phyloP scores from a whole-genome alignment of 305 asterid species.

The Petunia hybrid region DNA sequence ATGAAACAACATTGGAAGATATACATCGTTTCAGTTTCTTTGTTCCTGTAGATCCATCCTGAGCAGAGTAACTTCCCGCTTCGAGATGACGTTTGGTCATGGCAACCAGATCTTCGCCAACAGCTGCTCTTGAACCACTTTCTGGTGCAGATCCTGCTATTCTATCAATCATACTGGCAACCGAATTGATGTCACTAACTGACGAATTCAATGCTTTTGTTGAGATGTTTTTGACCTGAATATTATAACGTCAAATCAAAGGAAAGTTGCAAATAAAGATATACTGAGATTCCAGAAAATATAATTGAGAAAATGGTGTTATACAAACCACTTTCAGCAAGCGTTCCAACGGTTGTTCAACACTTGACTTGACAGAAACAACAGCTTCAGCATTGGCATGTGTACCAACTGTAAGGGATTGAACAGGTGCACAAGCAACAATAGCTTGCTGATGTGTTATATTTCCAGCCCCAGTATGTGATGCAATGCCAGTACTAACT shows the following conservation, averaged over 20 bases:
- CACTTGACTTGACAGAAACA: constrained; percentile 61
- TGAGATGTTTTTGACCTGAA: constrained; percentile 78
- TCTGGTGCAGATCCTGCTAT: constrained; percentile 97
- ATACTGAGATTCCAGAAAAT: constrained; percentile 18
- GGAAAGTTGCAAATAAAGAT: neutral
- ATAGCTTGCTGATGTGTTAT: constrained; percentile 57
- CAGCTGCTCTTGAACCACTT: constrained; percentile 95
- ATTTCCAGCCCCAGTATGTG: constrained; percentile 70
- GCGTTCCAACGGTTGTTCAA: constrained; percentile 84
- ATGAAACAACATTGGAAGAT: constrained; percentile 77
- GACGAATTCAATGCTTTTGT: constrained; percentile 75
- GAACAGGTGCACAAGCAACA: constrained; percentile 64
- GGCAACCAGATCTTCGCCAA: constrained; percentile 94
- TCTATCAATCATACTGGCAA: constrained; percentile 90
- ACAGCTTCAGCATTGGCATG: constrained; percentile 67
- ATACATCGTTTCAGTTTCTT: constrained; percentile 86
- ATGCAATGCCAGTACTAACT: constrained; percentile 60
- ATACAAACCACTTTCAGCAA: constrained; percentile 75
- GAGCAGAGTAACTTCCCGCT: constrained; percentile 78
- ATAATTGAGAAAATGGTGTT: constrained; percentile 17
- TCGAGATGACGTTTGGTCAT: constrained; percentile 87
- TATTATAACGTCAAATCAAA: neutral
- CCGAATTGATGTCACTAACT: constrained; percentile 83
- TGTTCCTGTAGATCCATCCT: constrained; percentile 76
- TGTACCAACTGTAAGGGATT: constrained; percentile 81